Conservation (phyloP, 306 rosid genomes). For the Trifolium subterraneum region DNA sequence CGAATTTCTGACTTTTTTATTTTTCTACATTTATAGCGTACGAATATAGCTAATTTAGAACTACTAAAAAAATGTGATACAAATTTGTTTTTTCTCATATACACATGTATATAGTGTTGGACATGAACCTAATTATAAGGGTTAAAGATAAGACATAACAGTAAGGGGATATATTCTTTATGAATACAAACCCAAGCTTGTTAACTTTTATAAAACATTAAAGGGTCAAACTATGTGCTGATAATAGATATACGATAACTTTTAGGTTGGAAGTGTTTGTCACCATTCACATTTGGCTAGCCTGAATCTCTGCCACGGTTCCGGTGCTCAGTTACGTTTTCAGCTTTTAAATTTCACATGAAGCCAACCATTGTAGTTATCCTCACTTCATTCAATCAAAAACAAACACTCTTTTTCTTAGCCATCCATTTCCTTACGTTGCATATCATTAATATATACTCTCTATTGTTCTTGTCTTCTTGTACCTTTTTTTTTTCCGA, state of each 20-base stretch:
- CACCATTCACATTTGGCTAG: slow-evolving; percentile 27
- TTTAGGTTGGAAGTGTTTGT: slow-evolving; percentile 8
- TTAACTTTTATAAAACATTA: no score
- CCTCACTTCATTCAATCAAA: not conserved
- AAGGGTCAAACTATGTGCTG: slow-evolving; percentile 3
- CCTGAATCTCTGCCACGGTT: slow-evolving; percentile 34
- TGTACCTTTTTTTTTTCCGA: not conserved
- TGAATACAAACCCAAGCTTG: not conserved
- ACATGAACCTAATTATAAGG: no score
- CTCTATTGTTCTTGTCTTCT: slow-evolving; percentile 24
- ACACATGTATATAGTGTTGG: no score
- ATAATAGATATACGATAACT: not conserved
- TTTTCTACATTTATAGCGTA: no score
- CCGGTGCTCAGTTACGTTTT: slow-evolving; percentile 10
- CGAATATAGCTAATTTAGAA: no score
- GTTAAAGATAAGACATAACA: no score
- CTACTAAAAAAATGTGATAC: no score
- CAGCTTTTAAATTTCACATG: not conserved
- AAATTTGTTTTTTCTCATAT: no score
- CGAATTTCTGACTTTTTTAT: no score
- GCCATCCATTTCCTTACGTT: slow-evolving; percentile 41
- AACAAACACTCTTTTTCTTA: slow-evolving; percentile 15
- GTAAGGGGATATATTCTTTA: not conserved
- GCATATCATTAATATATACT: slow-evolving; percentile 22
- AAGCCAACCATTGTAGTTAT: not conserved